Percentiles rank a stretch among this genome's conserved stretches.
Evolutionary conservation across 169 alveolate species (phyloP).

Genomic region (Plasmodium gaboni): DNA sequence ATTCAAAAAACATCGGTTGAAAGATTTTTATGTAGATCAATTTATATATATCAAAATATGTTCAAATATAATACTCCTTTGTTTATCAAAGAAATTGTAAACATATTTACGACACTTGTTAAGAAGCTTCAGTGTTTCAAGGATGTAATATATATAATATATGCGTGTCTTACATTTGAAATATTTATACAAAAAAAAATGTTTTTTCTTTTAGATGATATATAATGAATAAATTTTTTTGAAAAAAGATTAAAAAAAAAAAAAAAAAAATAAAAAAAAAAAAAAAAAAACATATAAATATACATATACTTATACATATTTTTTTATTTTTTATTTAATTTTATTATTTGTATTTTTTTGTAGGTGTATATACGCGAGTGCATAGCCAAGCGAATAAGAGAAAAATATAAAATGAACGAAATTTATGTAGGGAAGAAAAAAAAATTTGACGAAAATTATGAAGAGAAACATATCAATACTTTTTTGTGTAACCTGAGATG

Average conservation of each 20-base stretch:
- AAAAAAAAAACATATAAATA: neutral
- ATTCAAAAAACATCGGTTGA: constrained; percentile 71
- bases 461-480: constrained; percentile 62
- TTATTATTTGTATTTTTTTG: constrained; percentile 17
- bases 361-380: constrained; percentile 74
- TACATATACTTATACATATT: neutral
- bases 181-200: too few relatives aligned
- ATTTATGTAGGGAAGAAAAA: constrained; percentile 9
- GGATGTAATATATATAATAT: constrained; percentile 30
- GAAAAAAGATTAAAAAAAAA: constrained; percentile 3
- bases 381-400: constrained; percentile 44
- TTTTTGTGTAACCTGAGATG: constrained; percentile 56
- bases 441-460: constrained; percentile 70
- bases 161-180: too few relatives aligned
- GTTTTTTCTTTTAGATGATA: too few relatives aligned
- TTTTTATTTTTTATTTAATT: neutral
- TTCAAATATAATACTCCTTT: constrained; percentile 20
- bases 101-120: constrained; percentile 37
- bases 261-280: constrained; percentile 1
- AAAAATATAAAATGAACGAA: constrained; percentile 66
- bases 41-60: constrained; percentile 26
- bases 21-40: constrained; percentile 35
- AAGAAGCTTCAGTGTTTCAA: constrained; percentile 44
- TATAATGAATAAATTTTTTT: too few relatives aligned
- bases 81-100: constrained; percentile 46